Base-by-base conservation (phyloP, 2,329 filamentous ascomycete species). In the Beauveria pseudobassiana region DNA sequence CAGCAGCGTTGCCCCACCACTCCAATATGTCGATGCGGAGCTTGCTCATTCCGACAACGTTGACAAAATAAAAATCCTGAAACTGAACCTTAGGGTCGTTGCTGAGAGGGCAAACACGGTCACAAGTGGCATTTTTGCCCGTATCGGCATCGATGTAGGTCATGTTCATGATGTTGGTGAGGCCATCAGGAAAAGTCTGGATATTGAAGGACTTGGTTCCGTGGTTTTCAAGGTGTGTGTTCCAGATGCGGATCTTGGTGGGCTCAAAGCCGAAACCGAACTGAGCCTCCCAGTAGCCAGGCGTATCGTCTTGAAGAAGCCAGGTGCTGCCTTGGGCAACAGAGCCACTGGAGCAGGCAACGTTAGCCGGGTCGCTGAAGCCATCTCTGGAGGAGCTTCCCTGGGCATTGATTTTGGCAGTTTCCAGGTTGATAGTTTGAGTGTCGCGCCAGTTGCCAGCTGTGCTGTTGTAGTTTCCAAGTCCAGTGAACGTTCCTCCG, bases 51-150 rank as follows among this genome's bases (percentile, higher is more conserved):
- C 91, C 91, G 64, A 99, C 87, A 7, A 76, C 75, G 71, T 95
- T 96, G 67, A 96, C 90, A 68, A 99, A 96, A 66, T 86, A 83
- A 71, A 98, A 99, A 69, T 99, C 95, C 73, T 97, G 93, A 67
- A 85, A 96, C 56, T 80, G 74, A 55, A 87, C 73, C 6, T 80
- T 83, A 20, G 80, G 76, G 69, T 91, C 85, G 69, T 86, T 80
- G 64, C 89, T 91, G 53, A 99, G 81, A n/a, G 93, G 90, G 69
- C 95, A 99, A 69, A 85, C 82, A 64, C 86, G 88, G 59, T 93
- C 91, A 76, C 95, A 99, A 62, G 83, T 87, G 34, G 78, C 76
- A 61, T 87, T 87, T 56, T 83, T 77, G 28, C 89, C 88, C 1
- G 85, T 89, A 45, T 72, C 78, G 26, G 89, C 87, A 69, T 98